phyloP scores from a whole-genome alignment of 371 early-diverging fungal species.

The Quaeritorhiza haematococci region DNA sequence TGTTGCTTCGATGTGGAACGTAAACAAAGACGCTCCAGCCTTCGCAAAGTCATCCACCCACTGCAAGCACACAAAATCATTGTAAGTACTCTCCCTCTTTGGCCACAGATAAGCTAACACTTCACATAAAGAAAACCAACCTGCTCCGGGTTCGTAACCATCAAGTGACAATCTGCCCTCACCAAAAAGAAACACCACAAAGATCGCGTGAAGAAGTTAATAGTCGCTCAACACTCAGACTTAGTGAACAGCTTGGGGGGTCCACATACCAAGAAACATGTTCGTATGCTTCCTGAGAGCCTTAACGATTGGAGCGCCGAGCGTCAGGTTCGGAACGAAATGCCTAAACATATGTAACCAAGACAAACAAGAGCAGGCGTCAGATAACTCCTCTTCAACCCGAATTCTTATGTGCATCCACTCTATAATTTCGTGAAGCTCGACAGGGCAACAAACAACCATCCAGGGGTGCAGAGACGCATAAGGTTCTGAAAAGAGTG shows the following conservation, averaged over 20 bases:
- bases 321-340: conserved; percentile 96
- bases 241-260: too few relatives aligned
- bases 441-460: too few relatives aligned
- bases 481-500: neutral
- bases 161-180: conserved; percentile 91
- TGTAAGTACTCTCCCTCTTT: too few relatives aligned
- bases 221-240: too few relatives aligned
- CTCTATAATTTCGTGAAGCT: neutral
- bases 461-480: neutral
- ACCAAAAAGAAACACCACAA: neutral
- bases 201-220: too few relatives aligned
- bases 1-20: conserved; percentile 93
- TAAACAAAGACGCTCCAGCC: conserved; percentile 87
- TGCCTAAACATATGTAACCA: too few relatives aligned
- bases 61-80: too few relatives aligned
- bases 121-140: too few relatives aligned
- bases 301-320: conserved; percentile 92
- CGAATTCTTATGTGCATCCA: neutral
- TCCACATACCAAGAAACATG: conserved; percentile 80
- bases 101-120: too few relatives aligned
- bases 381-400: neutral
- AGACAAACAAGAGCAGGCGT: too few relatives aligned
- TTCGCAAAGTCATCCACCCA: conserved; percentile 93
- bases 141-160: conserved; percentile 90
- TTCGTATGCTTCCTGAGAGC: conserved; percentile 81